Evolutionary conservation across 805 yeast species (phyloP).

Genomic region (Grigorovia transvaalensis): DNA sequence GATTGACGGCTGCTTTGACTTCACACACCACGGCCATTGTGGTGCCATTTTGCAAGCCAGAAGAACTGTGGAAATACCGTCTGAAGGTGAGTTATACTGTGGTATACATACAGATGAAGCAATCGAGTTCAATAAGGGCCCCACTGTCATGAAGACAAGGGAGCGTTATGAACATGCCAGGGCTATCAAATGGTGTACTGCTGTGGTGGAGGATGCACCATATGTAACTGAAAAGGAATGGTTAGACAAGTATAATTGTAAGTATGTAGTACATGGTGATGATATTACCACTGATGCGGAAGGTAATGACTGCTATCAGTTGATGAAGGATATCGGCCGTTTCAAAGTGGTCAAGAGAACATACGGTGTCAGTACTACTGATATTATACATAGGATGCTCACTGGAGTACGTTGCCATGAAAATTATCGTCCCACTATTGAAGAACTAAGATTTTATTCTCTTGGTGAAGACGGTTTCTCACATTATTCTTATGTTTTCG

Average conservation of each 20-base stretch:
- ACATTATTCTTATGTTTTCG: slow-evolving; percentile 48
- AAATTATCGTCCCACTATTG: slow-evolving; percentile 7
- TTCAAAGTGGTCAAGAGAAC: slow-evolving; percentile 90
- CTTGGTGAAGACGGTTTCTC: slow-evolving; percentile 49
- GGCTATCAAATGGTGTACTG: slow-evolving; percentile 83
- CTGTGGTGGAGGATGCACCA: slow-evolving; percentile 69
- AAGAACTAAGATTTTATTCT: slow-evolving; percentile 40
- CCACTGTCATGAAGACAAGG: slow-evolving; percentile 77
- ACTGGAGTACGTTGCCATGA: slow-evolving; percentile 9
- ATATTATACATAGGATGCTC: slow-evolving; percentile 82
- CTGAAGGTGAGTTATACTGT: slow-evolving; percentile 30
- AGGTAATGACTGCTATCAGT: slow-evolving; percentile 87
- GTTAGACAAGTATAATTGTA: slow-evolving; percentile 64
- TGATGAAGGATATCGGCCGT: slow-evolving; percentile 73
- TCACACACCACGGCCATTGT: slow-evolving; percentile 96
- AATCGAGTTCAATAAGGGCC: slow-evolving; percentile 76
- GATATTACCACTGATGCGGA: slow-evolving; percentile 94
- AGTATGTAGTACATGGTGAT: slow-evolving; percentile 96
- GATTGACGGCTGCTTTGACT: slow-evolving; percentile 98
- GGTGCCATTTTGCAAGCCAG: slow-evolving; percentile 95
- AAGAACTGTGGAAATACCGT: slow-evolving; percentile 44
- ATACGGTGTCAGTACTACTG: slow-evolving; percentile 90
- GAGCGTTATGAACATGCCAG: slow-evolving; percentile 81
- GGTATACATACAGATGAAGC: slow-evolving; percentile 93
- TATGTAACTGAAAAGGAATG: slow-evolving; percentile 77